Evolutionary conservation across 2,329 filamentous ascomycete genomes (phyloP).

Genomic region (Torrubiella hemipterigena): DNA sequence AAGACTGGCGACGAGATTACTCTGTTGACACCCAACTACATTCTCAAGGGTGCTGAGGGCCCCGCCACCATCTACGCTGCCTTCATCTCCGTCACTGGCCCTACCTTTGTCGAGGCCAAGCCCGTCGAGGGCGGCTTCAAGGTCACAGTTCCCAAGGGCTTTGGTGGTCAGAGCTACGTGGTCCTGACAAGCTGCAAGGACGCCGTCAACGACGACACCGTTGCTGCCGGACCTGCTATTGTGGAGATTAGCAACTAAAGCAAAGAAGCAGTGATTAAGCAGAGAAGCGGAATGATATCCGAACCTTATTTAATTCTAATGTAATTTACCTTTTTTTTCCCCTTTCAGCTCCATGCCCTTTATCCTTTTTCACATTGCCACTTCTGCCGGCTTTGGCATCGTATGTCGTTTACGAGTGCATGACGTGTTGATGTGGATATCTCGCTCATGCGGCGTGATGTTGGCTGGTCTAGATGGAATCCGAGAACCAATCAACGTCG

Average conservation of each 20-base stretch:
- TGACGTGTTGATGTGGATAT: too few species aligned
- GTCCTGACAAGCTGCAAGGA: slow-evolving; percentile 21
- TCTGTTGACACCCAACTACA: slow-evolving; percentile 10
- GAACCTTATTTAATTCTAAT: too few species aligned
- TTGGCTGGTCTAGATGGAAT: too few species aligned
- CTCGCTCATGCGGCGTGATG: too few species aligned
- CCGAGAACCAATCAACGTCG: too few species aligned
- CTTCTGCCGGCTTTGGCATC: too few species aligned
- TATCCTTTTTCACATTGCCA: too few species aligned
- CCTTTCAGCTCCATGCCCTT: too few species aligned
- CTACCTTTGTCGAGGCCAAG: slow-evolving; percentile 10
- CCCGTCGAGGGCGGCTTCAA: slow-evolving; percentile 10
- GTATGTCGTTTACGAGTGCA: too few species aligned
- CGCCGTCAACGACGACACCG: slow-evolving; percentile 18
- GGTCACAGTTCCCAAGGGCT: slow-evolving; percentile 9
- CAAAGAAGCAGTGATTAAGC: too few species aligned
- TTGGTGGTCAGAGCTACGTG: slow-evolving; percentile 21
- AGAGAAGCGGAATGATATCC: too few species aligned
- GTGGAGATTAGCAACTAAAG: slow-evolving; percentile 14
- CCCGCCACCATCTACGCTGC: slow-evolving; percentile 17
- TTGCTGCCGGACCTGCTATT: slow-evolving; percentile 20
- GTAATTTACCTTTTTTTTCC: too few species aligned
- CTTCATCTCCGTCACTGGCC: slow-evolving; percentile 18
- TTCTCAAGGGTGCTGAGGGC: slow-evolving; percentile 12
- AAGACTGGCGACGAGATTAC: slow-evolving; percentile 7